These are phyloP conservation scores for Spatholobus suberectus DNA, from an alignment of 306 rosid species.

Conservation along the genomic window DNA sequence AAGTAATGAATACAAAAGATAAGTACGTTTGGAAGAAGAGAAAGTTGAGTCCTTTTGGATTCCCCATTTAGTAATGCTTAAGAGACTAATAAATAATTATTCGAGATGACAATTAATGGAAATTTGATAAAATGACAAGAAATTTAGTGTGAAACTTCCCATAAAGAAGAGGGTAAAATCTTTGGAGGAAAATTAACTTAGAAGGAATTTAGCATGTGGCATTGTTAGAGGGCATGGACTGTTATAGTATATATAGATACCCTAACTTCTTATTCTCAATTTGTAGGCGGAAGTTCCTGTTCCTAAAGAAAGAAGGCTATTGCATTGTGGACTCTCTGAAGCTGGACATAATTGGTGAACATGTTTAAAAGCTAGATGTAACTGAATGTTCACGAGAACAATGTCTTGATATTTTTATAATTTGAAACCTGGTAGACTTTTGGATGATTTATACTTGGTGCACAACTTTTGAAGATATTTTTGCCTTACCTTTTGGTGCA, in stretches of 20 bases:
- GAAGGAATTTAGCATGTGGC: neutral
- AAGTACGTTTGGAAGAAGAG: neutral
- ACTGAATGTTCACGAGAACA: neutral
- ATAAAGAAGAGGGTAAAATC: neutral
- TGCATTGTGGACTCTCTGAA: constrained; percentile 20
- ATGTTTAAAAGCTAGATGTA: neutral
- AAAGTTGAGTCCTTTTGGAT: neutral
- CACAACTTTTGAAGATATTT: no score
- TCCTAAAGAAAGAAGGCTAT: neutral
- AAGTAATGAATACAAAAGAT: neutral
- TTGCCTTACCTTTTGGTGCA: no score
- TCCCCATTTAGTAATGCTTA: neutral
- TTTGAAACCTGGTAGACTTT: no score
- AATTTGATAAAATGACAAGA: neutral
- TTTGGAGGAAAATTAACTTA: neutral
- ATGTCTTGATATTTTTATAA: no score
- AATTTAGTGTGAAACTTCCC: neutral
- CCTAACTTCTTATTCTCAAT: constrained; percentile 6
- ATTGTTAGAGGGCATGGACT: neutral
- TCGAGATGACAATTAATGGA: neutral
- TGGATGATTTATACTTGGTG: no score
- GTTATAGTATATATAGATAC: neutral
- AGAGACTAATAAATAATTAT: neutral
- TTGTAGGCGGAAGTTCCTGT: neutral
- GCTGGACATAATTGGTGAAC: constrained; percentile 23